Percentiles rank a stretch among this genome's conserved stretches.
Evolutionary conservation across 352 stramenopile species (phyloP).

Genomic region (Pythium coloratum): DNA sequence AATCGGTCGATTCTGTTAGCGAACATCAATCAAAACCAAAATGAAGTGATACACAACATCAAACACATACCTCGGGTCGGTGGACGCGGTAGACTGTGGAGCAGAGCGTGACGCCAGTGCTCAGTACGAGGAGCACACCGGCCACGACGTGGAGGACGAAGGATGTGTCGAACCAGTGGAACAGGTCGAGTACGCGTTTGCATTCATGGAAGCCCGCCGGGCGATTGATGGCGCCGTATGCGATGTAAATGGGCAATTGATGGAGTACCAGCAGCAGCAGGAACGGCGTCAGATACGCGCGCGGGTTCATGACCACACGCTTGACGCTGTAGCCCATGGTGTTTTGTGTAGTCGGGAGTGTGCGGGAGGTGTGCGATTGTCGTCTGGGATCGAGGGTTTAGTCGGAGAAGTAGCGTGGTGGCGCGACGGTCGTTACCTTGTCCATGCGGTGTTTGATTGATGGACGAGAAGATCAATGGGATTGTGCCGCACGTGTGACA

Average conservation of each 20-base stretch:
- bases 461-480: background rate
- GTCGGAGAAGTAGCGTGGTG: background rate
- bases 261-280: slow-evolving; percentile 53
- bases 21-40: background rate
- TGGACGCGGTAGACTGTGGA: slow-evolving; percentile 56
- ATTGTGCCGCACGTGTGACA: background rate
- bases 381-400: background rate
- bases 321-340: slow-evolving; percentile 44
- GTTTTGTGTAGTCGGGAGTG: background rate
- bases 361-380: slow-evolving; percentile 1
- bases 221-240: slow-evolving; percentile 43
- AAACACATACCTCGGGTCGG: slow-evolving; percentile 40
- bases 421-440: background rate
- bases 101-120: slow-evolving; percentile 48
- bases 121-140: slow-evolving; percentile 38
- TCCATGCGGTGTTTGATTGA: background rate
- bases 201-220: slow-evolving; percentile 42
- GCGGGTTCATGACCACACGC: slow-evolving; percentile 76
- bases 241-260: slow-evolving; percentile 66
- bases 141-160: slow-evolving; percentile 55
- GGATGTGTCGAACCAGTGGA: slow-evolving; percentile 51
- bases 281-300: slow-evolving; percentile 70
- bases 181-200: slow-evolving; percentile 47
- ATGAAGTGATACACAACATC: background rate
- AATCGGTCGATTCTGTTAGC: background rate